These are phyloP conservation scores for Parafenestella ontariensis DNA, from an alignment of 2,329 filamentous ascomycete species.

Conservation along the genomic window DNA sequence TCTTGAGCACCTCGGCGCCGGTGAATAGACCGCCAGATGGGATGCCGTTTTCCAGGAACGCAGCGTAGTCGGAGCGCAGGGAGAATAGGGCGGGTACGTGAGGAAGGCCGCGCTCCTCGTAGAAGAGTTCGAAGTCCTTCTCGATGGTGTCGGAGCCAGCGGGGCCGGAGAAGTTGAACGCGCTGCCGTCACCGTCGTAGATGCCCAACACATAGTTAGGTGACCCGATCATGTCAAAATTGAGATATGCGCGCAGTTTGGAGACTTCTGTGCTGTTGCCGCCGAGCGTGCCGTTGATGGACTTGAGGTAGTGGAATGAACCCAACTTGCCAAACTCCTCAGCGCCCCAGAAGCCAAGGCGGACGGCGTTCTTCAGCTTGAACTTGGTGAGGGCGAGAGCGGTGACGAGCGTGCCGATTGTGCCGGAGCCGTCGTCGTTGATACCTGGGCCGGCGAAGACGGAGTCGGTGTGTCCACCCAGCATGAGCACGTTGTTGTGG, in stretches of 20 bases:
- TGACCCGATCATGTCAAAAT: conserved; percentile 54
- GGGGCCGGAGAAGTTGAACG: conserved; percentile 49
- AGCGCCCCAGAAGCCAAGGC: conserved; percentile 51
- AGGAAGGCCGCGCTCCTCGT: conserved; percentile 39
- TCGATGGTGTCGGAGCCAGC: conserved; percentile 45
- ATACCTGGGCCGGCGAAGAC: conserved; percentile 53
- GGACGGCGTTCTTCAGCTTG: conserved; percentile 50
- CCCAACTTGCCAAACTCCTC: conserved; percentile 52
- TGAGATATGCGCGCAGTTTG: conserved; percentile 52
- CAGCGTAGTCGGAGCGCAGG: conserved; percentile 51
- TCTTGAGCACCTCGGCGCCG: conserved; percentile 51
- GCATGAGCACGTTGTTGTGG: conserved; percentile 49
- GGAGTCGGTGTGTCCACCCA: conserved; percentile 51
- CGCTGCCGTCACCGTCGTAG: conserved; percentile 49
- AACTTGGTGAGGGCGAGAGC: conserved; percentile 50
- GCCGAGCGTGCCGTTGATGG: conserved; percentile 41
- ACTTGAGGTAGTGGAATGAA: conserved; percentile 48
- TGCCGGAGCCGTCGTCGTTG: conserved; percentile 53
- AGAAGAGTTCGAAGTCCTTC: conserved; percentile 46
- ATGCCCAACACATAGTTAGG: conserved; percentile 51
- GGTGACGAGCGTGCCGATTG: conserved; percentile 48
- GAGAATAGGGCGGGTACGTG: conserved; percentile 47
- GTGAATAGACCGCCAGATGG: conserved; percentile 51
- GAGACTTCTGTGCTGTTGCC: conserved; percentile 39
- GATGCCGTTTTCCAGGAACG: conserved; percentile 51